Conservation (phyloP, 139 green algal genomes). For the Desmodesmus armatus region DNA sequence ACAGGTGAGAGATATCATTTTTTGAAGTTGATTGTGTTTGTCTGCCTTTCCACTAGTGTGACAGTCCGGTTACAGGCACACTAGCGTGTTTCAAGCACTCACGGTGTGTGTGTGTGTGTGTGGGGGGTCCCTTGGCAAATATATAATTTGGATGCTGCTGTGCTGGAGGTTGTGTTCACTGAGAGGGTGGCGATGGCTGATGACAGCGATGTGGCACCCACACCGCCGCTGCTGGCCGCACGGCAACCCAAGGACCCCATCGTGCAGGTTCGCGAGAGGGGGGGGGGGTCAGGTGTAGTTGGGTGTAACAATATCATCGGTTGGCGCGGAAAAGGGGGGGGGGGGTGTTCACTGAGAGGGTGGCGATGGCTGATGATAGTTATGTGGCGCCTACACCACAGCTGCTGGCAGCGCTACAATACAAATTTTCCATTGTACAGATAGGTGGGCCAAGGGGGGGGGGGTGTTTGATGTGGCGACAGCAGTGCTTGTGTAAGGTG, state of each 20-base stretch:
- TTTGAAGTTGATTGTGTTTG: too few relatives aligned
- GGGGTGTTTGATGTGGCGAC: too few relatives aligned
- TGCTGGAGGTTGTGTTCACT: slow-evolving; percentile 60
- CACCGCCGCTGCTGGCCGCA: slow-evolving; percentile 27
- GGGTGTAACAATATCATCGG: too few relatives aligned
- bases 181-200: slow-evolving; percentile 51
- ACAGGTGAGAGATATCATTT: slow-evolving; percentile 37
- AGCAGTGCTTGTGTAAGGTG: too few relatives aligned
- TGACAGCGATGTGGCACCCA: slow-evolving; percentile 43
- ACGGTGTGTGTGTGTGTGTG: too few relatives aligned
- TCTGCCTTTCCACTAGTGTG: too few relatives aligned
- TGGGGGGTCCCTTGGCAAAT: too few relatives aligned
- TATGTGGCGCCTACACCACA: slow-evolving; percentile 2
- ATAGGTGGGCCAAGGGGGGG: neutral
- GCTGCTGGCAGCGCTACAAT: slow-evolving; percentile 36
- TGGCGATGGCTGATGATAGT: slow-evolving; percentile 50
- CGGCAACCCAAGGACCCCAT: slow-evolving; percentile 35
- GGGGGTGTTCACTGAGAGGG: slow-evolving; percentile 59
- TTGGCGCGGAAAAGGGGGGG: slow-evolving; percentile 41
- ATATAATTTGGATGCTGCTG: too few relatives aligned
- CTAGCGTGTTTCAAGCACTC: too few relatives aligned
- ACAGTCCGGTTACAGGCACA: too few relatives aligned
- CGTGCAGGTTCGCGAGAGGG: slow-evolving; percentile 19
- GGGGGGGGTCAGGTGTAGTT: too few relatives aligned
- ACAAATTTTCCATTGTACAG: slow-evolving; percentile 39